Evolutionary conservation across 2,329 filamentous ascomycete genomes (phyloP), one percentile per base, ranked within the genome.

Genomic region (Nigrospora sphaerica): DNA sequence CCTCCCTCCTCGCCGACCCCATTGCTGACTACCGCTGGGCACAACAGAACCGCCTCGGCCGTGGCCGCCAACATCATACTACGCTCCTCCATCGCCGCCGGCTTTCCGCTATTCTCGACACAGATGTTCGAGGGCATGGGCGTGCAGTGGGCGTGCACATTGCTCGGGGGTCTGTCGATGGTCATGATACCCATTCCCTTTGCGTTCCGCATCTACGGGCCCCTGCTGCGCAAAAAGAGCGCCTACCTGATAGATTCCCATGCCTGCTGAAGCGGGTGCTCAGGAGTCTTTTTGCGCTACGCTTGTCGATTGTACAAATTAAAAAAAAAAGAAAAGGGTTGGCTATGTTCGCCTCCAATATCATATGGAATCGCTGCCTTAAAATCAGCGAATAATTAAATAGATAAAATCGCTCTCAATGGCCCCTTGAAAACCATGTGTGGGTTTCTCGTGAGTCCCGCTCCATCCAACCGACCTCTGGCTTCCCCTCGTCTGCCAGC

Each of bases 71-170:
- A 74, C 44, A 64, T 67, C 0, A 57, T 74, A 4, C 47, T 67
- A n/a, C 60, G 70, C 36, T 74, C 71, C 38, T 54, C 53, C 0
- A 56, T 73, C 11, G 67, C 64, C 2, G 64, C 65, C 1, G 64
- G 56, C 0, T 74, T 75, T 40, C 72, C 71, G 2, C 54, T 74
- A 0, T 74, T 74, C 49, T 66, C 68, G 0, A 56, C 70, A 5
- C 62, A 66, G 35, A 64, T 68, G 64, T 68, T 67, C 32, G 47
- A 58, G 18, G 51, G 46, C 1, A 48, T 71, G n/a, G 64, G 63
- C 1, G 61, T 65, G 2, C 60, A 51, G 7, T 67, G 66, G 62
- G 67, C 67, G 1, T 62, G 45, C 31, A 40, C 44, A 6, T 6
- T 46, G 2, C 44, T 46, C 17, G 44, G 44, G 6, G 13, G 28